Evolutionary conservation across 2,329 filamentous ascomycete genomes (phyloP).

Genomic region (Fusarium fracticaudum): DNA sequence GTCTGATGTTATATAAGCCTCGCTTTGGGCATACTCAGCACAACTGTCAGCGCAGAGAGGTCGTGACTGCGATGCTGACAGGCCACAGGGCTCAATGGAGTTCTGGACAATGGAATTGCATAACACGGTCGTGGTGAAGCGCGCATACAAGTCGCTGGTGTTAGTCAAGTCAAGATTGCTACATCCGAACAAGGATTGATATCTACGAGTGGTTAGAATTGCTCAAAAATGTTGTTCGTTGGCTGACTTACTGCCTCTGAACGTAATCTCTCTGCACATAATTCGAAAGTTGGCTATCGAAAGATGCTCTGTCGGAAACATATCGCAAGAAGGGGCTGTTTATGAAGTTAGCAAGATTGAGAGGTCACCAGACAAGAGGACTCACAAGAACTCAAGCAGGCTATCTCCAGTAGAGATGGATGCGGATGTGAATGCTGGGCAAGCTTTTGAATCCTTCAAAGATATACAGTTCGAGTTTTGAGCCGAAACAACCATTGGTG

Average conservation of each 20-base stretch:
- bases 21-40: slow-evolving; percentile 86
- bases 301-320: slow-evolving; percentile 79
- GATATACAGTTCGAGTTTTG: slow-evolving; percentile 66
- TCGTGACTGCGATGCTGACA: slow-evolving; percentile 70
- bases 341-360: slow-evolving; percentile 20
- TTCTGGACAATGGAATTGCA: slow-evolving; percentile 96
- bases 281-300: slow-evolving; percentile 77
- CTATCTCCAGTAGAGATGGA: slow-evolving; percentile 73
- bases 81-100: slow-evolving; percentile 75
- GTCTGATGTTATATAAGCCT: slow-evolving; percentile 84
- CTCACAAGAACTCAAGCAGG: slow-evolving; percentile 72
- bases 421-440: slow-evolving; percentile 76
- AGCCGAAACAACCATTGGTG: slow-evolving; percentile 50
- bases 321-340: slow-evolving; percentile 83
- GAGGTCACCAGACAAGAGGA: slow-evolving; percentile 24
- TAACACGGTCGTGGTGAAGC: slow-evolving; percentile 90
- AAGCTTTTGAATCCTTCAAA: slow-evolving; percentile 73
- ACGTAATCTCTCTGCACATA: slow-evolving; percentile 83
- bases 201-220: slow-evolving; percentile 63
- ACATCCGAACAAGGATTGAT: slow-evolving; percentile 83
- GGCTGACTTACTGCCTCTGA: slow-evolving; percentile 74
- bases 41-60: slow-evolving; percentile 93
- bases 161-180: slow-evolving; percentile 79
- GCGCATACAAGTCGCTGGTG: slow-evolving; percentile 85
- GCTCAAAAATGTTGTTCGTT: not conserved